phyloP scores from a whole-genome alignment of 106 monocot species.

The Phalaenopsis aphrodite region DNA sequence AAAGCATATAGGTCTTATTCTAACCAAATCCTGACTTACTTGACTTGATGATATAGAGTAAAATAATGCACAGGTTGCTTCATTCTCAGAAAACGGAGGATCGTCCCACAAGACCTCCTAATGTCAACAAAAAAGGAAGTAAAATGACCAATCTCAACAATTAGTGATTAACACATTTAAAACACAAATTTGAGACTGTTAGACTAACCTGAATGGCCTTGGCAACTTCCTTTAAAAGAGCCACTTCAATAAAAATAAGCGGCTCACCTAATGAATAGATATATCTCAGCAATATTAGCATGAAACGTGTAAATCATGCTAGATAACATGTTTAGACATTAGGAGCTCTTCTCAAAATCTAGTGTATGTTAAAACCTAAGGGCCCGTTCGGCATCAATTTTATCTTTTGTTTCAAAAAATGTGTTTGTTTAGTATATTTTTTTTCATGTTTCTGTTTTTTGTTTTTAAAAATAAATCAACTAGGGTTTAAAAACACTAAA shows the following conservation, averaged over 20 bases:
- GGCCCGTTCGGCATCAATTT: no score
- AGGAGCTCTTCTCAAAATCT: not conserved
- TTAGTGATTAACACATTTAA: not conserved
- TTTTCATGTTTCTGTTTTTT: no score
- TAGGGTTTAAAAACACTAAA: no score
- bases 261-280: constrained; percentile 50
- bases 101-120: constrained; percentile 91
- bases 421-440: no score
- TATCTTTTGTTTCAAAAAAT: no score
- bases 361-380: not conserved
- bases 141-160: not conserved
- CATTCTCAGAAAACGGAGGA: constrained; percentile 61
- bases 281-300: not conserved
- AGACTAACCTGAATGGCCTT: constrained; percentile 56
- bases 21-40: constrained; percentile 17
- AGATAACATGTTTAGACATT: not conserved
- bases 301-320: not conserved
- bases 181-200: not conserved
- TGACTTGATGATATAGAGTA: constrained; percentile 90
- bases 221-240: constrained; percentile 66
- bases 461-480: no score
- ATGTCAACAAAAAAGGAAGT: constrained; percentile 7
- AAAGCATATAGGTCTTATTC: not conserved
- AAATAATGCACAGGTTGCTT: constrained; percentile 73
- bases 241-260: constrained; percentile 92